A percentile compares a stretch with the other conserved stretches of the same genome.
These are phyloP conservation scores for Dendrothele bispora DNA, from an alignment of 768 basidiomycete species.

Conservation along the genomic window DNA sequence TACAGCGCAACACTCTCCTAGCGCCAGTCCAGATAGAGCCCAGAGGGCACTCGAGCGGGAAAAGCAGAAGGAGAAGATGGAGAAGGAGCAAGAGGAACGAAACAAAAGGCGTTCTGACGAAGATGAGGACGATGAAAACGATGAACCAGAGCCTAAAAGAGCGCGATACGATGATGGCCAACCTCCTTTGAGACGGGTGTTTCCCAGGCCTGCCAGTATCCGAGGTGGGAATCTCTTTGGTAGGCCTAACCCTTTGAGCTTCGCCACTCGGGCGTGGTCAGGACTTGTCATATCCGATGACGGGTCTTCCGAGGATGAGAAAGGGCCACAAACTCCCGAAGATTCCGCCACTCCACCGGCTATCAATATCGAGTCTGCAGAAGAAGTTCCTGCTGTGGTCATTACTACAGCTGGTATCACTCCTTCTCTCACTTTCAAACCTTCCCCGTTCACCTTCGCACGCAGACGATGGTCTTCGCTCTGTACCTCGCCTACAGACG, in stretches of 20 bases:
- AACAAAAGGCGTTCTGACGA: constrained; percentile 19
- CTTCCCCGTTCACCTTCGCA: constrained; percentile 64
- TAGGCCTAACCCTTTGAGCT: constrained; percentile 62
- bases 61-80: constrained; percentile 30
- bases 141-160: constrained; percentile 35
- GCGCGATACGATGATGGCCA: constrained; percentile 18
- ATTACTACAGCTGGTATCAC: constrained; percentile 22
- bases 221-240: constrained; percentile 49
- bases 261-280: constrained; percentile 59
- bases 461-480: constrained; percentile 58
- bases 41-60: constrained; percentile 42
- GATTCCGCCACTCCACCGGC: constrained; percentile 7
- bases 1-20: neutral
- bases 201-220: constrained; percentile 41
- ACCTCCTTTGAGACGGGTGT: constrained; percentile 31
- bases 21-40: constrained; percentile 22
- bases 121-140: constrained; percentile 30
- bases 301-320: constrained; percentile 7
- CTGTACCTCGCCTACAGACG: constrained; percentile 32
- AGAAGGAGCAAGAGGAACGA: constrained; percentile 17
- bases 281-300: constrained; percentile 36
- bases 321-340: constrained; percentile 8
- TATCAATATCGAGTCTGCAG: constrained; percentile 3
- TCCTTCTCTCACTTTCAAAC: constrained; percentile 53
- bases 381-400: constrained; percentile 5